Conservation (phyloP, 805 yeast genomes). For the Torulaspora gathmanii region DNA sequence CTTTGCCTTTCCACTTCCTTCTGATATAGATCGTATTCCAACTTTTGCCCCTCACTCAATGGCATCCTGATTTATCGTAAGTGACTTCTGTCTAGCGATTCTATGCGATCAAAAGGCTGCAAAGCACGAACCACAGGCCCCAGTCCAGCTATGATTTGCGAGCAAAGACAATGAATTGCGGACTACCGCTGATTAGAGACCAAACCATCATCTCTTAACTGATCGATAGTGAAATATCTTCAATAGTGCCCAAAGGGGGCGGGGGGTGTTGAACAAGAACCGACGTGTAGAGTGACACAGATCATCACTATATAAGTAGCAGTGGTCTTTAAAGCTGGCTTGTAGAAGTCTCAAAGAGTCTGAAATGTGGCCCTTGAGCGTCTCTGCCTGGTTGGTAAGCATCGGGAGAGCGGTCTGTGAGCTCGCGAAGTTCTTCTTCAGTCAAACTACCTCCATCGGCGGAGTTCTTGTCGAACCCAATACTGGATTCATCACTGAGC, state of each 20-base stretch:
- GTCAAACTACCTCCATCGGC: slow-evolving; percentile 27
- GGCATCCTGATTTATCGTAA: slow-evolving; percentile 10
- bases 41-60: slow-evolving; percentile 23
- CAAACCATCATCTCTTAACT: not conserved
- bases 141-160: not conserved
- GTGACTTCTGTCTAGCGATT: not conserved
- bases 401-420: slow-evolving; percentile 45
- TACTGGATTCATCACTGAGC: slow-evolving; percentile 39
- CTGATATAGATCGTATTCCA: slow-evolving; percentile 61
- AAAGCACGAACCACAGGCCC: not conserved
- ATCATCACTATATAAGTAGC: not conserved
- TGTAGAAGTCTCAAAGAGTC: slow-evolving; percentile 38
- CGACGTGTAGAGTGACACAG: not conserved
- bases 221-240: not conserved
- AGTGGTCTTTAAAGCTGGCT: slow-evolving; percentile 12
- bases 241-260: not conserved
- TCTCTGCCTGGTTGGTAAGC: slow-evolving; percentile 38
- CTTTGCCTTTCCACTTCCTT: slow-evolving; percentile 49
- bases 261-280: not conserved
- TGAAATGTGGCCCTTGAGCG: slow-evolving; percentile 35
- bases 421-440: slow-evolving; percentile 44
- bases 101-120: not conserved
- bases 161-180: not conserved
- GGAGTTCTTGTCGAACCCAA: slow-evolving; percentile 28
- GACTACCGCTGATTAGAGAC: not conserved